Conservation (phyloP, 257 asterid genomes). For the Solanum ossicruentum region DNA sequence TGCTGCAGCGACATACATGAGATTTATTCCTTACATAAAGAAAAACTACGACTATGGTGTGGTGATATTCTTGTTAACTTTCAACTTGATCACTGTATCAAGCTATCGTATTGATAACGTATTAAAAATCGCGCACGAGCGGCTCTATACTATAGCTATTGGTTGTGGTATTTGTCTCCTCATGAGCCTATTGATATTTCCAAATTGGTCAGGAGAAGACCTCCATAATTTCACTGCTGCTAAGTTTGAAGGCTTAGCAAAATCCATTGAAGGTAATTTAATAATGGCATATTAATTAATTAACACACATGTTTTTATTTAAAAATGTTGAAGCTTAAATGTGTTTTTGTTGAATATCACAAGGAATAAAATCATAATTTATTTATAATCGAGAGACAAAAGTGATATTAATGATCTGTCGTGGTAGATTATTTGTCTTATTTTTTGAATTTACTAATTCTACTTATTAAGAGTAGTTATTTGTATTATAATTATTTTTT, state of each 20-base stretch:
- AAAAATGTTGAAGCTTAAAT: neutral
- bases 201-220: constrained; percentile 88
- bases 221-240: constrained; percentile 65
- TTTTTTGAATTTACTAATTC: neutral
- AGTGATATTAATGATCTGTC: neutral
- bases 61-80: constrained; percentile 84
- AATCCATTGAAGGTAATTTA: constrained; percentile 56
- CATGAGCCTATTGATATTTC: constrained; percentile 70
- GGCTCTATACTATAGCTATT: constrained; percentile 63
- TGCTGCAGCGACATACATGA: constrained; percentile 48
- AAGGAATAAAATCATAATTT: neutral
- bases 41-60: constrained; percentile 85
- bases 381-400: neutral
- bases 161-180: constrained; percentile 81
- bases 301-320: too few species aligned
- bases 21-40: constrained; percentile 76
- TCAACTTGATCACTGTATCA: constrained; percentile 71
- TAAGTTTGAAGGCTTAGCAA: constrained; percentile 84
- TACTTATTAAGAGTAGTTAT: neutral
- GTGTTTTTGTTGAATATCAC: neutral
- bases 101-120: constrained; percentile 77
- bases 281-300: neutral
- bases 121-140: constrained; percentile 55
- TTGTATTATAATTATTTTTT: neutral
- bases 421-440: neutral